Conservation (phyloP, 768 basidiomycete species). For the Leucosporidium creatinivorum region DNA sequence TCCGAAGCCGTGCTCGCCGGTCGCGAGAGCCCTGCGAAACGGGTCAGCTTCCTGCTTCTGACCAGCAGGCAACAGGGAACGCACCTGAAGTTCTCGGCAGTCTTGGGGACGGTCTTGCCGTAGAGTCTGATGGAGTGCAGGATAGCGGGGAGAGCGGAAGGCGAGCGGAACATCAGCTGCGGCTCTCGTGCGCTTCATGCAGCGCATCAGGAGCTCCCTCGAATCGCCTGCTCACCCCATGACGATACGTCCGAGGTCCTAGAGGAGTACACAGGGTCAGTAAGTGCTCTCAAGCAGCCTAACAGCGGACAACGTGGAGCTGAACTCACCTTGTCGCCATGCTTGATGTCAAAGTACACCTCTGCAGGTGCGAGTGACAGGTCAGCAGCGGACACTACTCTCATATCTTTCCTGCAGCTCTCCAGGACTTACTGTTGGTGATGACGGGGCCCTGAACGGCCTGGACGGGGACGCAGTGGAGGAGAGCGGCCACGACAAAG, state of each 20-base stretch:
- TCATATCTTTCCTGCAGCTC: conserved; percentile 38
- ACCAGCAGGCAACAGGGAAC: background rate
- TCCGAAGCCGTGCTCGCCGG: conserved; percentile 74
- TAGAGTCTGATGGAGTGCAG: background rate
- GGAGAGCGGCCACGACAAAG: background rate
- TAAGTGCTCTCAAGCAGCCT: background rate
- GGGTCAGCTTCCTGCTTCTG: background rate
- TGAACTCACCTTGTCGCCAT: conserved; percentile 55
- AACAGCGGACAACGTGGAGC: background rate
- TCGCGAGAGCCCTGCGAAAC: conserved; percentile 54
- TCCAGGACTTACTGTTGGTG: conserved; percentile 52
- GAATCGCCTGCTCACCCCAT: background rate
- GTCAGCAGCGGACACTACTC: no score
- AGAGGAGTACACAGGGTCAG: background rate
- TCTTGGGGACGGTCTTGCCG: conserved; percentile 66
- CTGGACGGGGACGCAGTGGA: background rate
- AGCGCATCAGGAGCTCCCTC: no score
- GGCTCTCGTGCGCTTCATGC: no score
- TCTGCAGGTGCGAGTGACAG: background rate
- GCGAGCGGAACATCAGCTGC: no score
- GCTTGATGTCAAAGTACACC: conserved; percentile 47
- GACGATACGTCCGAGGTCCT: conserved; percentile 2
- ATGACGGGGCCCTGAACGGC: conserved; percentile 81
- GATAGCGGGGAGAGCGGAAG: no score
- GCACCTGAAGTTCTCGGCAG: conserved; percentile 73